Percentiles rank a stretch among this genome's conserved stretches.
These are phyloP conservation scores for Talaromyces sp. DNA, from an alignment of 2,329 filamentous ascomycete species.

Conservation along the genomic window DNA sequence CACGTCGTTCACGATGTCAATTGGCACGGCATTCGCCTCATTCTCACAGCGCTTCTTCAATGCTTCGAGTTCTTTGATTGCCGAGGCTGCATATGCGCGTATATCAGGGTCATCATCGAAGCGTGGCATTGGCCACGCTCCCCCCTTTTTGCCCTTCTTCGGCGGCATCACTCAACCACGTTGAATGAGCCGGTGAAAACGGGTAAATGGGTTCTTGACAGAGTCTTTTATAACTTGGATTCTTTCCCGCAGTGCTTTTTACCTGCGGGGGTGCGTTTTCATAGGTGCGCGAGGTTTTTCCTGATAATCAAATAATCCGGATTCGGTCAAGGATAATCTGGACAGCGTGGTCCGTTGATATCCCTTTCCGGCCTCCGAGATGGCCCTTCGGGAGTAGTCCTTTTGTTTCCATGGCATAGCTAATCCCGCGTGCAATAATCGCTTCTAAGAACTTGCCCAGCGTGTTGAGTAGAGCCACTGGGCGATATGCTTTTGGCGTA, in stretches of 20 bases:
- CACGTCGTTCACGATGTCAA: neutral
- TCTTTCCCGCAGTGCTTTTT: neutral
- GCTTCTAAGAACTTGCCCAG: neutral
- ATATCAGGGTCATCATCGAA: neutral
- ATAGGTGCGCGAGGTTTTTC: neutral
- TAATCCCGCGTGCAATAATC: neutral
- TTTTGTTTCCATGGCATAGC: neutral
- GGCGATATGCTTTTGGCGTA: neutral
- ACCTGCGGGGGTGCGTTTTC: neutral
- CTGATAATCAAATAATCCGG: too few relatives aligned
- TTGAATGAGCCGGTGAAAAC: neutral
- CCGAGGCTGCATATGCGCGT: neutral
- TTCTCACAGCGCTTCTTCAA: neutral
- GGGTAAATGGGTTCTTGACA: neutral
- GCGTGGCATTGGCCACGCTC: neutral
- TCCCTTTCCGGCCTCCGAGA: neutral
- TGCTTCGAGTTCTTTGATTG: conserved; percentile 4
- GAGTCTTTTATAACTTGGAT: conserved; percentile 1
- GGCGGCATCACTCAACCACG: neutral
- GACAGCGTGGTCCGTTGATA: conserved; percentile 1
- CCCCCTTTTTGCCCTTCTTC: neutral
- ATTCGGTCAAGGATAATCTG: neutral
- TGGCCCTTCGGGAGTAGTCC: neutral
- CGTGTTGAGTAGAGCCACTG: neutral
- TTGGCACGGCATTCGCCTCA: neutral